A percentile compares a stretch with the other conserved stretches of the same genome.
Evolutionary conservation across 768 basidiomycete species (phyloP).

Genomic region (Jaapia argillacea): DNA sequence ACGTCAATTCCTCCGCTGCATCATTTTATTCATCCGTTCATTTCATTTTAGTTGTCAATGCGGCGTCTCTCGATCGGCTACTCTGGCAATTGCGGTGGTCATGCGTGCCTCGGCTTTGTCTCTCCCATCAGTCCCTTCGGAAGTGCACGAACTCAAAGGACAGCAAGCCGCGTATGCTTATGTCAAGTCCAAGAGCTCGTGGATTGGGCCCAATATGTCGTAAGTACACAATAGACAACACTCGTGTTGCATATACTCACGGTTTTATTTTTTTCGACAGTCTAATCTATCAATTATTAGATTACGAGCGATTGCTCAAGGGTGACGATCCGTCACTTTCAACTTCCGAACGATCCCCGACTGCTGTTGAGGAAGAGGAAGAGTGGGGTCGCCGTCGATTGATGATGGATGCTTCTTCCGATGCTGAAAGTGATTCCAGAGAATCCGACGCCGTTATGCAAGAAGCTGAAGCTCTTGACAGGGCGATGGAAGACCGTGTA

Average conservation of each 20-base stretch:
- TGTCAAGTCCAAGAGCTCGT: slow-evolving; percentile 83
- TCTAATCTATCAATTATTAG: slow-evolving; percentile 87
- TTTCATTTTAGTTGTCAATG: slow-evolving; percentile 70
- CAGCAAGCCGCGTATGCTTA: slow-evolving; percentile 88
- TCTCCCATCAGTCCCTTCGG: slow-evolving; percentile 55
- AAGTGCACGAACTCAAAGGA: slow-evolving; percentile 71
- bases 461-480: slow-evolving; percentile 77
- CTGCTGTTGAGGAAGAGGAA: slow-evolving; percentile 55
- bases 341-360: slow-evolving; percentile 44
- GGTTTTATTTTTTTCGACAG: slow-evolving; percentile 26
- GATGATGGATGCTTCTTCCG: slow-evolving; percentile 40
- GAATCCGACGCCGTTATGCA: slow-evolving; percentile 53
- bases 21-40: slow-evolving; percentile 9
- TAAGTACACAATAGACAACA: slow-evolving; percentile 32
- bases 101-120: slow-evolving; percentile 82
- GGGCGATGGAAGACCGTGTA: slow-evolving; percentile 79
- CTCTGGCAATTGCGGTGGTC: slow-evolving; percentile 81
- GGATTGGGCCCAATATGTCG: slow-evolving; percentile 93
- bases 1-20: slow-evolving; percentile 7
- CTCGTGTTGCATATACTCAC: neutral
- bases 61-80: slow-evolving; percentile 87
- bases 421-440: slow-evolving; percentile 36
- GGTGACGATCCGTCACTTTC: slow-evolving; percentile 37
- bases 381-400: slow-evolving; percentile 71
- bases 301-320: slow-evolving; percentile 74